These are phyloP conservation scores for Grosmannia serpens DNA, from an alignment of 2,329 filamentous ascomycete genomes.

Conservation along the genomic window DNA sequence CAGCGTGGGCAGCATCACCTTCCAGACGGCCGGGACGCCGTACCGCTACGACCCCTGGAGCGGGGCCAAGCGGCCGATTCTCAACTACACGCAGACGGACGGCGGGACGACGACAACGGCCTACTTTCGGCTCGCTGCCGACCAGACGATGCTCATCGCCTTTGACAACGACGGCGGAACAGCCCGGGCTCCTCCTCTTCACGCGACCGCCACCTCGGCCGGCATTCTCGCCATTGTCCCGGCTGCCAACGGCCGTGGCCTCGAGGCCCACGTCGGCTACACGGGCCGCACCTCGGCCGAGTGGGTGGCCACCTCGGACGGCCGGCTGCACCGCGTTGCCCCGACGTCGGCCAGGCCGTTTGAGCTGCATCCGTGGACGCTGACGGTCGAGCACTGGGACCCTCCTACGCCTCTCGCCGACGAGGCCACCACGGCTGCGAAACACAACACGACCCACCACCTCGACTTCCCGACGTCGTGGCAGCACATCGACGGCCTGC, in stretches of 20 bases:
- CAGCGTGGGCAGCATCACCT: neutral
- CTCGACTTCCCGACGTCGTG: neutral
- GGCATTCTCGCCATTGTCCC: neutral
- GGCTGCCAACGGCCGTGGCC: neutral
- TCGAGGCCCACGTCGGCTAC: neutral
- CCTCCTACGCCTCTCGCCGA: constrained; percentile 3
- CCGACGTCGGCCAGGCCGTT: neutral
- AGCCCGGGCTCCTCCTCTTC: neutral
- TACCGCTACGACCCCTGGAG: constrained; percentile 28
- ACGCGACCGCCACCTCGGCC: neutral
- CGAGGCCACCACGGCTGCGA: neutral
- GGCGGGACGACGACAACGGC: constrained; percentile 16
- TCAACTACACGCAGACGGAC: constrained; percentile 7
- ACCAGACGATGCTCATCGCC: constrained; percentile 26
- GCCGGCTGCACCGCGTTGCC: neutral
- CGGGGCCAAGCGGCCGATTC: constrained; percentile 21
- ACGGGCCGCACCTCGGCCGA: neutral
- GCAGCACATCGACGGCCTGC: constrained; percentile 4
- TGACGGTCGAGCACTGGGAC: constrained; percentile 8
- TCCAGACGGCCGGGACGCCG: constrained; percentile 1
- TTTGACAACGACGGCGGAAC: neutral
- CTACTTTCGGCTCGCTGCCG: constrained; percentile 23
- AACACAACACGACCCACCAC: constrained; percentile 5
- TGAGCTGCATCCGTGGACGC: constrained; percentile 4
- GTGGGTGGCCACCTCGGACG: neutral